Evolutionary conservation across 805 yeast genomes (phyloP), one percentile per base, ranked within the genome.

Genomic region (Suhomyces sp.): DNA sequence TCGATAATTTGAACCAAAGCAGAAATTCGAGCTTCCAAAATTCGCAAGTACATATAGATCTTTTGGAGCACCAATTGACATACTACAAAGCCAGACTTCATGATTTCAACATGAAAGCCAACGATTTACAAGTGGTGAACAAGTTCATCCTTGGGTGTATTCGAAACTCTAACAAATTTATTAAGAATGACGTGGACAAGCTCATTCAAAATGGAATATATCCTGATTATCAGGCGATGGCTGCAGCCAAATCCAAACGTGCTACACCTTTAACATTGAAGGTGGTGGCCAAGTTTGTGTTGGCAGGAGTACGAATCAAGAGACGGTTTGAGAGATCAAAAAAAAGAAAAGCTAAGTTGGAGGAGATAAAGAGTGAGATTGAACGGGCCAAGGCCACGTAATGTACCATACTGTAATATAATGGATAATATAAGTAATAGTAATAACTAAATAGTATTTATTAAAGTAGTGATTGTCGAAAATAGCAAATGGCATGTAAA

Each of bases 11-110:
- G 29, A 59, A 62, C 17, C 48, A 58, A 10, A 56, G 66, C 19
- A 60, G 66, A 60, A 29, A 52, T 69, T 2, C 63, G 61, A 35
- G 60, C 13, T 27, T 17, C n/a, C n/a, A 44, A 17, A 4, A 55
- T 15, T 19, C 36, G 24, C 26, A 13, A 10, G 57, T 19, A 57
- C 68, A 22, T 49, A 44, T 54, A 7, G 61, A 56, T 17, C 58
- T 71, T 12, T 61, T 73, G 33, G 72, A 73, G 45, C 69, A 70
- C 47, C 81, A 81, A 60, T 65, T 74, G 55, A 74, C 74, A 33
- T 72, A 78, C 51, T 78, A 75, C 63, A 75, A 69, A 57, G 76
- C 82, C 49, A 79, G 76, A 58, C 66, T 80, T 46, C 74, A 74
- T 46, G 83, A 82, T 52, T 63, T 75, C 49, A 68, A 72, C 47